Percentiles rank a stretch among this genome's conserved stretches.
These are phyloP conservation scores for Dothideomycetidae sp. DNA, from an alignment of 2,329 filamentous ascomycete genomes.

Conservation along the genomic window DNA sequence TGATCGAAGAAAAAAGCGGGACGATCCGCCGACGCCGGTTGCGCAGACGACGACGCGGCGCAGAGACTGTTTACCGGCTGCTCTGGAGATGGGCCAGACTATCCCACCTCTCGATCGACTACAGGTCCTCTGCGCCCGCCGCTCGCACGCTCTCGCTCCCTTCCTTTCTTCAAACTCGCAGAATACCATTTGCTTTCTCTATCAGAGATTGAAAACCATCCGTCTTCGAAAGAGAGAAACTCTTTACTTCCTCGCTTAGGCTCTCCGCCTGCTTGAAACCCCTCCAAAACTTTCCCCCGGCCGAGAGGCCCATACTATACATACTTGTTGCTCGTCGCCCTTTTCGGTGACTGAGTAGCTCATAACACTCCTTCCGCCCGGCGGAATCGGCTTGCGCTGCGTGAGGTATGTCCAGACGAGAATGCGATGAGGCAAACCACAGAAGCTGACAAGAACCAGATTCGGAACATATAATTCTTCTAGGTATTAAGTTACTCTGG, in stretches of 20 bases:
- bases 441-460: no score
- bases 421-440: no score
- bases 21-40: not conserved
- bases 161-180: no score
- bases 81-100: no score
- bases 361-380: constrained; percentile 45
- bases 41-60: not conserved
- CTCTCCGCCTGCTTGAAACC: constrained; percentile 7
- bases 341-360: constrained; percentile 24
- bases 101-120: no score
- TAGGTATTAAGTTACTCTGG: constrained; percentile 21
- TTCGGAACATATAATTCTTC: constrained; percentile 17
- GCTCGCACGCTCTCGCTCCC: no score
- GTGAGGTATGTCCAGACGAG: constrained; percentile 48
- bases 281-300: constrained; percentile 2
- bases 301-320: constrained; percentile 7
- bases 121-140: no score
- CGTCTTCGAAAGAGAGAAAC: constrained; percentile 1
- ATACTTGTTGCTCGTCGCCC: constrained; percentile 1
- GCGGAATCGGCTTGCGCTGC: constrained; percentile 70
- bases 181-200: no score
- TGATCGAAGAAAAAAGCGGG: not conserved
- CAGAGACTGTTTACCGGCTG: not conserved
- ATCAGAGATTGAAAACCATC: not conserved
- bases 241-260: constrained; percentile 1